Percentiles rank a stretch among this genome's conserved stretches.
Evolutionary conservation across 2,329 filamentous ascomycete genomes (phyloP).

Genomic region (Aspergillus thermomutatus): DNA sequence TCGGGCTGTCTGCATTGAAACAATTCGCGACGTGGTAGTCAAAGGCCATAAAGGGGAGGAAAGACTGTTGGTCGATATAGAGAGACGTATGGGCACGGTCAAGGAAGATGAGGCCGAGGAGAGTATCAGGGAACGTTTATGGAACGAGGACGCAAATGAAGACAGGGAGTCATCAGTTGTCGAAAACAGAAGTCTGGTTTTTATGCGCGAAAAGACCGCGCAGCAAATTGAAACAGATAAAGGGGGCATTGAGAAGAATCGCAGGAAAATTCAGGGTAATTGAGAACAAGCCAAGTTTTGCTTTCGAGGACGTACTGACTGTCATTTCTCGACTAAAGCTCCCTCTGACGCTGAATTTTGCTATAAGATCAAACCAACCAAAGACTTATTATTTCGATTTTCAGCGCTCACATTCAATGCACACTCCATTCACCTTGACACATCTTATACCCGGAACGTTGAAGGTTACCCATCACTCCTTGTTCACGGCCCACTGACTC

Average conservation of each 20-base stretch:
- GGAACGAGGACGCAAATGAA: conserved; percentile 42
- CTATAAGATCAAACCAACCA: conserved; percentile 62
- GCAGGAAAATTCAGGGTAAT: conserved; percentile 35
- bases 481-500: conserved; percentile 80
- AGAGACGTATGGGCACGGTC: conserved; percentile 49
- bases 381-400: conserved; percentile 79
- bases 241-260: conserved; percentile 17
- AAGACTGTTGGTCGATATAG: conserved; percentile 61
- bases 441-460: conserved; percentile 61
- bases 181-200: conserved; percentile 62
- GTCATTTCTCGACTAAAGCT: conserved; percentile 32
- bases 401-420: conserved; percentile 90
- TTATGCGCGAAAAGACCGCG: conserved; percentile 52
- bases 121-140: conserved; percentile 40
- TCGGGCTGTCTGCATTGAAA: conserved; percentile 45
- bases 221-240: conserved; percentile 30
- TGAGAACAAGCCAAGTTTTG: conserved; percentile 11
- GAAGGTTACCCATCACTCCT: conserved; percentile 75
- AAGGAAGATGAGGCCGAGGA: conserved; percentile 33
- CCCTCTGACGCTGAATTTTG: conserved; percentile 52
- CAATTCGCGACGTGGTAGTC: conserved; percentile 47
- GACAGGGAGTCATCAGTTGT: conserved; percentile 46
- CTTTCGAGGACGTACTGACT: conserved; percentile 16
- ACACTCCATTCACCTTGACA: conserved; percentile 84
- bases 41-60: conserved; percentile 51